Evolutionary conservation across 2,329 filamentous ascomycete species (phyloP).

Genomic region (Teratosphaeriaceae sp.): DNA sequence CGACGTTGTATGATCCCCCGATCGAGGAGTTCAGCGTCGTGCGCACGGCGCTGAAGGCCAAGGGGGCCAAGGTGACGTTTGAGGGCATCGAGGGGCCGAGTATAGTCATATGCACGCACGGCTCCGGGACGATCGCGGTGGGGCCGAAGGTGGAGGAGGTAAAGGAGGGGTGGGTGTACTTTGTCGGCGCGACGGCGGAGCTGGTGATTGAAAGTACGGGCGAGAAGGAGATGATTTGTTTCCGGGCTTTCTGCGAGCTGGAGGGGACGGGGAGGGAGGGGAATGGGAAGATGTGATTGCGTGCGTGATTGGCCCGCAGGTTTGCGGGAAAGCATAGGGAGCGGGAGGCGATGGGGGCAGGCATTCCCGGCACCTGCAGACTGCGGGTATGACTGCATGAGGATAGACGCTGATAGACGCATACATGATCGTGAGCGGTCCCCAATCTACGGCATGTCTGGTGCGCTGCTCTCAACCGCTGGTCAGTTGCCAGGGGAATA

Average conservation of each 20-base stretch:
- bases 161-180: slow-evolving; percentile 46
- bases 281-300: too few species aligned
- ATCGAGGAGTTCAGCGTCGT: slow-evolving; percentile 96
- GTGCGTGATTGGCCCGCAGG: too few species aligned
- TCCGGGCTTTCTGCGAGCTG: slow-evolving; percentile 93
- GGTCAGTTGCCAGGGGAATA: too few species aligned
- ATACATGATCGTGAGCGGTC: too few species aligned
- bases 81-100: slow-evolving; percentile 82
- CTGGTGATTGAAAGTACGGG: slow-evolving; percentile 63
- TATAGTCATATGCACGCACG: slow-evolving; percentile 84
- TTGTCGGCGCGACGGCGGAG: slow-evolving; percentile 80
- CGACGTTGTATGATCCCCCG: slow-evolving; percentile 81
- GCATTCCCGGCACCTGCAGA: too few species aligned
- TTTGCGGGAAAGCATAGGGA: too few species aligned
- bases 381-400: too few species aligned
- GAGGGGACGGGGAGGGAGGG: too few species aligned
- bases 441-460: too few species aligned
- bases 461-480: too few species aligned
- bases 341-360: too few species aligned
- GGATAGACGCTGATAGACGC: too few species aligned
- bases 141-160: slow-evolving; percentile 70
- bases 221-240: slow-evolving; percentile 72
- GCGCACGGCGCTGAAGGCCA: slow-evolving; percentile 63
- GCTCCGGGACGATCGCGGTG: slow-evolving; percentile 76
- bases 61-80: slow-evolving; percentile 77